A percentile compares a stretch with the other conserved stretches of the same genome.
Conservation (phyloP, 495 filamentous ascomycete genomes). For the Penicillium diatomitis region DNA sequence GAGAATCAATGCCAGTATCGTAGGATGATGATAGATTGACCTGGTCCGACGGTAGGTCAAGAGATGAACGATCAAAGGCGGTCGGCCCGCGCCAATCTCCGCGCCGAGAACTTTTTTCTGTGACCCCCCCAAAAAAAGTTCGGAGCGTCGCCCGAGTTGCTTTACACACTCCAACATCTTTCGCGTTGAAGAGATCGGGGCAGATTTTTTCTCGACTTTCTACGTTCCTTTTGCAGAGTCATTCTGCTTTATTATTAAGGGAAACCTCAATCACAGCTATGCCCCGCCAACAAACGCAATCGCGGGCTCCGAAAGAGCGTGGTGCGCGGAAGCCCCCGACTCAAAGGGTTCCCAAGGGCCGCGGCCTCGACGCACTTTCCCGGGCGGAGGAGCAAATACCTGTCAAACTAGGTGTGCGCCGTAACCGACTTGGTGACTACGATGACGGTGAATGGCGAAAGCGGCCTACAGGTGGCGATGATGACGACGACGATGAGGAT, state of each 20-base stretch:
- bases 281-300: conserved; percentile 56
- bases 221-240: neutral
- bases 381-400: conserved; percentile 61
- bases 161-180: conserved; percentile 13
- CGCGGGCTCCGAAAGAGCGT: conserved; percentile 40
- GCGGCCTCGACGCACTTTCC: conserved; percentile 72
- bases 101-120: conserved; percentile 37
- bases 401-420: conserved; percentile 39
- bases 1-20: neutral
- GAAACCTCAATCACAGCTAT: conserved; percentile 29
- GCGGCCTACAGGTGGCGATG: conserved; percentile 23
- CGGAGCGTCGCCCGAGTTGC: conserved; percentile 20
- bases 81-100: conserved; percentile 26
- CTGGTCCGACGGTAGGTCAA: conserved; percentile 1
- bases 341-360: conserved; percentile 43
- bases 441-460: conserved; percentile 43
- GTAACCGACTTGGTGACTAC: conserved; percentile 49
- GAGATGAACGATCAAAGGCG: conserved; percentile 9
- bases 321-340: conserved; percentile 28
- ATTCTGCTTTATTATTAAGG: too few relatives aligned
- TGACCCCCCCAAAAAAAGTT: conserved; percentile 27
- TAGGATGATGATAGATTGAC: too few relatives aligned
- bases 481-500: conserved; percentile 39
- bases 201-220: conserved; percentile 2
- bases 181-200: conserved; percentile 8